Evolutionary conservation across 495 filamentous ascomycete species (phyloP).

Genomic region (Penicillium diatomitis): DNA sequence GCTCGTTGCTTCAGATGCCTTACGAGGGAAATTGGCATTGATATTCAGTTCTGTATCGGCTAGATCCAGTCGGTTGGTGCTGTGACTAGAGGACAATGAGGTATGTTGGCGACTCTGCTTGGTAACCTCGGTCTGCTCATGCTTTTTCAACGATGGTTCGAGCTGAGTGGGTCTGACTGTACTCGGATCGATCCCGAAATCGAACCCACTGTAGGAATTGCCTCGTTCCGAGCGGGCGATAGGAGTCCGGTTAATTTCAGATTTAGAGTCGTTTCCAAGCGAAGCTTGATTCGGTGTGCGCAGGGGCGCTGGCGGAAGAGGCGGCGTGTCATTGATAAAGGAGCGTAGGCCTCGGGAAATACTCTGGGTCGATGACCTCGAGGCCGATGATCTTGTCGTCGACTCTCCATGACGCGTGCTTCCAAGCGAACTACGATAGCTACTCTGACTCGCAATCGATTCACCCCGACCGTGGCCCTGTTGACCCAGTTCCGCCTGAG

Average conservation of each 20-base stretch:
- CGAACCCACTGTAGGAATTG: constrained; percentile 23
- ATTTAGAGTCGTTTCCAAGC: constrained; percentile 14
- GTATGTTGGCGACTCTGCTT: constrained; percentile 2
- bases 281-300: constrained; percentile 18
- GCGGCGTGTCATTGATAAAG: constrained; percentile 30
- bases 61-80: constrained; percentile 4
- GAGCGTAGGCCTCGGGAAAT: constrained; percentile 23
- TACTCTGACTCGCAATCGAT: constrained; percentile 36
- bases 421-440: constrained; percentile 34
- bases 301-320: constrained; percentile 24
- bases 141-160: constrained; percentile 1
- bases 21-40: constrained; percentile 10
- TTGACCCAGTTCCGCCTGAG: constrained; percentile 4
- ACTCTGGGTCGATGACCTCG: constrained; percentile 34
- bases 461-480: constrained; percentile 20
- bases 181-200: constrained; percentile 16
- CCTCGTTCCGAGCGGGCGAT: constrained; percentile 12
- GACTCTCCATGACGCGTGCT: constrained; percentile 36
- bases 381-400: constrained; percentile 29
- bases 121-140: not conserved
- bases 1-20: constrained; percentile 26
- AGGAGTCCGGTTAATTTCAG: constrained; percentile 13
- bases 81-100: constrained; percentile 4
- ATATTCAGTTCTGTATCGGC: constrained; percentile 4
- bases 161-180: constrained; percentile 3